Percentiles rank a stretch among this genome's conserved stretches.
Conservation (phyloP, 2,329 filamentous ascomycete species). For the Trichoderma oligosporum region DNA sequence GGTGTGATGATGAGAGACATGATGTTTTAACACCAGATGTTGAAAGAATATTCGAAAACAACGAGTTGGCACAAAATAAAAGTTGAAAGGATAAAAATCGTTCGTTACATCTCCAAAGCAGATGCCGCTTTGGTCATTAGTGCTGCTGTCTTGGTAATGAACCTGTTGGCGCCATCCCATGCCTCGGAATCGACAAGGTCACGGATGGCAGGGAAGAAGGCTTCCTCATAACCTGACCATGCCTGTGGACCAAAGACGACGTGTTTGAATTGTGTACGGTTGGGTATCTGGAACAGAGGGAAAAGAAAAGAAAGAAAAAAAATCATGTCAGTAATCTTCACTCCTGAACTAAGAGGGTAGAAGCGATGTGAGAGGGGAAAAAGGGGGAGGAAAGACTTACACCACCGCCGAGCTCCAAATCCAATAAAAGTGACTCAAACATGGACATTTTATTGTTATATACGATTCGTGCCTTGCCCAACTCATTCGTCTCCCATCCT, state of each 20-base stretch:
- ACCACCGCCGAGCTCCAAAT: constrained; percentile 66
- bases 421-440: constrained; percentile 81
- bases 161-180: constrained; percentile 63
- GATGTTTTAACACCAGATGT: too few relatives aligned
- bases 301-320: neutral
- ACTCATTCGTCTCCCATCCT: constrained; percentile 69
- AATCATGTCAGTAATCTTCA: neutral
- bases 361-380: neutral
- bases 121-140: constrained; percentile 60
- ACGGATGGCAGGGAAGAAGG: constrained; percentile 66
- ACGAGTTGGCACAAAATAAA: constrained; percentile 22
- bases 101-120: constrained; percentile 29
- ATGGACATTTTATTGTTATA: constrained; percentile 76
- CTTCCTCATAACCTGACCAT: constrained; percentile 53
- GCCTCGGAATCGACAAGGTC: constrained; percentile 72
- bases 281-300: constrained; percentile 67
- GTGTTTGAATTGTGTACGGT: constrained; percentile 91
- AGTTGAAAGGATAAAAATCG: constrained; percentile 13
- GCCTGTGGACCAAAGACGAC: constrained; percentile 79
- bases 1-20: neutral
- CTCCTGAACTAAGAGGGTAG: constrained; percentile 18
- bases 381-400: constrained; percentile 60
- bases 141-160: constrained; percentile 67
- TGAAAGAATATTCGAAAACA: neutral
- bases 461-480: constrained; percentile 63